Base-by-base conservation (phyloP, 768 basidiomycete species). In the Phanerodontia chrysosporium region DNA sequence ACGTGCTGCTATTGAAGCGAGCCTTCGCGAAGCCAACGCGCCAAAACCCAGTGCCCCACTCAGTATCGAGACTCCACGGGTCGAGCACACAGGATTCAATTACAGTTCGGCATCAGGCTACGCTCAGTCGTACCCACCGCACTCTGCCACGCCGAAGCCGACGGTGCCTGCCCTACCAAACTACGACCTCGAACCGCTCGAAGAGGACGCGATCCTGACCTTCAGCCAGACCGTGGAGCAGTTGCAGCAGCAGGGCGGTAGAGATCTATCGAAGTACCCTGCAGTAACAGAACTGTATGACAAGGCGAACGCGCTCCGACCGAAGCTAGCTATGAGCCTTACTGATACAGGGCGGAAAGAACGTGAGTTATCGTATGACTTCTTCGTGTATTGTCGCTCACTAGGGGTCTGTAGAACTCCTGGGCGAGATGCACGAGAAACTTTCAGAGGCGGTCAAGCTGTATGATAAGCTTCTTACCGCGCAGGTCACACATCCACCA, bases 351-450 rank as follows among this genome's bases (percentile, higher is more conserved):
- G 83, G 18, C 78, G 87, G 66, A 94, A 95, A 83, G 89, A 95
- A 75, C 81, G 95, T 93, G 63, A 68, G 83, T 75, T 21, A 30
- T 22, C 42, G 16, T 4, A 7, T n/a, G 8, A 28, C 1, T 21
- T 0, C 45, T 0, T 3, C 6, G 30, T 24, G 21, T 21, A 3
- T 42, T 1, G 7, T 22, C 10, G 59, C 55, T 24, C 45, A 57
- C 58, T 36, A 58, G 25, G 28, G 32, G 18, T 30, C 35, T 24
- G 6, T 67, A 94, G 95, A 95, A 71, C 79, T 95, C 69, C 76
- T 99, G 35, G 78, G 85, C 7, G 95, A 98, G 51, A 98, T 98
- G 94, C 90, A 98, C 66, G 88, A 90, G 49, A 96, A 98, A 72
- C 73, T 99, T 10, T 90, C 92, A 0, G 85, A 96, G 70, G 94